Percentiles rank a stretch among this genome's conserved stretches.
Conservation (phyloP, 2,329 filamentous ascomycete genomes). For the Pseudogymnoascus sp. region DNA sequence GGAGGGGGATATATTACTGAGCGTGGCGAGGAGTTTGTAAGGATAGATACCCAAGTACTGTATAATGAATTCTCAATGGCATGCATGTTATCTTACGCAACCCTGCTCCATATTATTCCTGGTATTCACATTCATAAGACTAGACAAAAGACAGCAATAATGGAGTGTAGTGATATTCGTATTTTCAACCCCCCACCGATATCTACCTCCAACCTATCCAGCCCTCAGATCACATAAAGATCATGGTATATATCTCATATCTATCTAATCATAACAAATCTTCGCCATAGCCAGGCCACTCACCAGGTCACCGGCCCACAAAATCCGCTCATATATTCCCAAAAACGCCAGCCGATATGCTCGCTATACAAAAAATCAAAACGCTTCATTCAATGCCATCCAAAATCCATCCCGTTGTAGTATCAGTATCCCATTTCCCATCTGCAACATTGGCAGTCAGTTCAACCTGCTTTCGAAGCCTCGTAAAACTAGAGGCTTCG, state of each 20-base stretch:
- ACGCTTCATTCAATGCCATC: slow-evolving; percentile 3
- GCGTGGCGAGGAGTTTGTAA: slow-evolving; percentile 4
- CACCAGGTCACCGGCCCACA: not conserved
- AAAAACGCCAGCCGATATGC: slow-evolving; percentile 1
- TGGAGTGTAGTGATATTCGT: slow-evolving; percentile 1
- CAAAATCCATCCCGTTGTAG: not conserved
- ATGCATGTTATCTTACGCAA: not conserved
- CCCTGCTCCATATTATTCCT: not conserved
- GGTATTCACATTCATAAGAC: not conserved
- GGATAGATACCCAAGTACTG: slow-evolving; percentile 8
- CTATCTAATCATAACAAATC: slow-evolving; percentile 3
- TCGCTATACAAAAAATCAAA: slow-evolving; percentile 2
- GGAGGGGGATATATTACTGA: not conserved
- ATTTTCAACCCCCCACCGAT: not conserved
- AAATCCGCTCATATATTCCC: not conserved
- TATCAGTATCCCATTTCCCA: not conserved
- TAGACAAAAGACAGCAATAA: not conserved
- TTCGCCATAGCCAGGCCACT: not conserved
- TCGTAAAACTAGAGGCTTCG: not conserved
- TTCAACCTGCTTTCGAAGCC: not conserved
- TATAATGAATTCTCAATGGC: slow-evolving; percentile 7
- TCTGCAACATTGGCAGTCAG: not conserved
- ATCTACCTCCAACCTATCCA: not conserved
- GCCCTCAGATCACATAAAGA: not conserved
- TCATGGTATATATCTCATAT: slow-evolving; percentile 1